Percentiles rank a stretch among this genome's conserved stretches.
phyloP scores from a whole-genome alignment of 2,329 filamentous ascomycete species.

The Stagonosporopsis chrysanthemi region DNA sequence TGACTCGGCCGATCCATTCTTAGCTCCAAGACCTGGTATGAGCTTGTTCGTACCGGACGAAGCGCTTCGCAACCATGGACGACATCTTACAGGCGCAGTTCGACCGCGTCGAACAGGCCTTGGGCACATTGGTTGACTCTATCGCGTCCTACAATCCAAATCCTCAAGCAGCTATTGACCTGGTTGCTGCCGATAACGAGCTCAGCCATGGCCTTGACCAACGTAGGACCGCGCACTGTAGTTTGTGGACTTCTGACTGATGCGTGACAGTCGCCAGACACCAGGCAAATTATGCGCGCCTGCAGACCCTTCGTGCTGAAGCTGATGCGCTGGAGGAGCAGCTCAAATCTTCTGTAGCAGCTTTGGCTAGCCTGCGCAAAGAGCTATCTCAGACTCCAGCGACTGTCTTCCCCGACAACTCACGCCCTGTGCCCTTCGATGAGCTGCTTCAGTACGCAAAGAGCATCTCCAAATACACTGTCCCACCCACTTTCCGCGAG shows the following conservation, averaged over 20 bases:
- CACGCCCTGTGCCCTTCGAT: conserved; percentile 67
- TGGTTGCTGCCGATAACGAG: conserved; percentile 73
- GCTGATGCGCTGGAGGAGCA: conserved; percentile 72
- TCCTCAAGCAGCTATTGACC: conserved; percentile 69
- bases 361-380: conserved; percentile 75
- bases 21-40: conserved; percentile 10
- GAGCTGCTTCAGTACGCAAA: conserved; percentile 80
- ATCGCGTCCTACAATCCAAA: conserved; percentile 84
- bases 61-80: conserved; percentile 47
- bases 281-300: conserved; percentile 75
- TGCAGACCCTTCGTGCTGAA: conserved; percentile 72
- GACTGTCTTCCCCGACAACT: conserved; percentile 50
- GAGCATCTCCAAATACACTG: conserved; percentile 79
- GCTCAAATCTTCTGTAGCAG: conserved; percentile 73
- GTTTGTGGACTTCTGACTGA: conserved; percentile 13
- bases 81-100: conserved; percentile 53
- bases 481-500: conserved; percentile 66
- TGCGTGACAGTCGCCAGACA: conserved; percentile 69
- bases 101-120: conserved; percentile 56
- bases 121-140: conserved; percentile 76
- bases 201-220: conserved; percentile 71
- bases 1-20: conserved; percentile 1
- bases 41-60: conserved; percentile 18
- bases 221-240: conserved; percentile 54
- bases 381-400: conserved; percentile 67